phyloP scores from a whole-genome alignment of 176 grass and related monocot genomes.

The Pharus latifolius region DNA sequence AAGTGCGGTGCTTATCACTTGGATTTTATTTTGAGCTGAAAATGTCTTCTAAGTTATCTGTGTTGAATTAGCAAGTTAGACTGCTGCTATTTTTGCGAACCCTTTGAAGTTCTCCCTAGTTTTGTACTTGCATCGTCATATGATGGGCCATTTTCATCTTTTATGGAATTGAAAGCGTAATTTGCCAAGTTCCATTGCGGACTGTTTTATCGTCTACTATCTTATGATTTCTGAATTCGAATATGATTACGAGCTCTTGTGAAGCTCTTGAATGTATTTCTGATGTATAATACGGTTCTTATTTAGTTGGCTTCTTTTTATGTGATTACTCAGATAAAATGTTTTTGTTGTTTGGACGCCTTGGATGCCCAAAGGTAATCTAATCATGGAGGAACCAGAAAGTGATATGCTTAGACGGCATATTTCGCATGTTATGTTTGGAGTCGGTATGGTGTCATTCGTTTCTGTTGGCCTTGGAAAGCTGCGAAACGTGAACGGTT shows the following conservation, averaged over 20 bases:
- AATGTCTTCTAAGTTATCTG: conserved; percentile 3
- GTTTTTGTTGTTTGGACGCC: too few relatives aligned
- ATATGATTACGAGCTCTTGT: background rate
- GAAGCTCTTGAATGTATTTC: background rate
- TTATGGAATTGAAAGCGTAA: background rate
- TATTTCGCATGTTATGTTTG: too few relatives aligned
- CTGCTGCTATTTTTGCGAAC: background rate
- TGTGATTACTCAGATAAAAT: too few relatives aligned
- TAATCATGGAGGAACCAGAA: too few relatives aligned
- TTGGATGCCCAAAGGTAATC: too few relatives aligned
- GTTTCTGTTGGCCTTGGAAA: too few relatives aligned
- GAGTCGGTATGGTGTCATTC: too few relatives aligned
- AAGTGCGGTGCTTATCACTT: background rate
- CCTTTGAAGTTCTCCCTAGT: background rate
- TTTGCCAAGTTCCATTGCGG: background rate
- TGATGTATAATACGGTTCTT: too few relatives aligned
- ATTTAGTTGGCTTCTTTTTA: too few relatives aligned
- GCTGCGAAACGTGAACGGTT: too few relatives aligned
- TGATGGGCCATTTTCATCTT: background rate
- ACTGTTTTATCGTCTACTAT: background rate
- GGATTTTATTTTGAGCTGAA: conserved; percentile 8
- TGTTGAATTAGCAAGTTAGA: background rate
- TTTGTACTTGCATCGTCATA: too few relatives aligned
- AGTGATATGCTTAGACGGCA: too few relatives aligned
- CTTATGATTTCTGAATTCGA: background rate